Conservation (phyloP, 2,329 filamentous ascomycete genomes). For the Sclerotinia glacialis region DNA sequence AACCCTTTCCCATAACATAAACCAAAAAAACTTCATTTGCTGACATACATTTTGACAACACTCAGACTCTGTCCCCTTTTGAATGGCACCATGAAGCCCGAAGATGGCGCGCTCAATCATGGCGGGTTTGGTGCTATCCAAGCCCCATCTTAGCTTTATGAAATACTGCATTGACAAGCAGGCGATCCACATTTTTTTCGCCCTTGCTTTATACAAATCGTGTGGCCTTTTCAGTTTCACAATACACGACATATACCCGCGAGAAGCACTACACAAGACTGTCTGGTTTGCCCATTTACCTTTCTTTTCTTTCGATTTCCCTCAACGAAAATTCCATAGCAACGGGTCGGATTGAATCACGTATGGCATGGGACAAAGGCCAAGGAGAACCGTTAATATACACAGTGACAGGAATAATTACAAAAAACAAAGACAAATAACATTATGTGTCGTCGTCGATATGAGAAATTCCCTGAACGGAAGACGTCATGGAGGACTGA, state of each 20-base stretch:
- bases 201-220: not conserved
- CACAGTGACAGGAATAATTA: not conserved
- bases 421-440: not conserved
- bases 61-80: constrained; percentile 77
- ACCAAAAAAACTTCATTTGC: constrained; percentile 8
- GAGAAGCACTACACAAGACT: not conserved
- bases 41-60: constrained; percentile 12
- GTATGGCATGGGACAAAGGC: not conserved
- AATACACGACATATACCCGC: not conserved
- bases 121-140: constrained; percentile 53
- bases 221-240: constrained; percentile 17
- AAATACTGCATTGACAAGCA: not conserved
- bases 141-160: constrained; percentile 9
- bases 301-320: not conserved
- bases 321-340: too few species aligned
- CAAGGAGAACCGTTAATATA: not conserved
- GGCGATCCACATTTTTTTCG: constrained; percentile 17
- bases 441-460: not conserved
- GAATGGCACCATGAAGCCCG: constrained; percentile 73
- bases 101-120: constrained; percentile 54
- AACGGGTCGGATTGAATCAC: not conserved
- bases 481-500: too few species aligned
- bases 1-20: not conserved
- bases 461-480: not conserved
- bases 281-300: not conserved